These are phyloP conservation scores for Cordyceps cicadae DNA, from an alignment of 2,329 filamentous ascomycete species.

Conservation along the genomic window DNA sequence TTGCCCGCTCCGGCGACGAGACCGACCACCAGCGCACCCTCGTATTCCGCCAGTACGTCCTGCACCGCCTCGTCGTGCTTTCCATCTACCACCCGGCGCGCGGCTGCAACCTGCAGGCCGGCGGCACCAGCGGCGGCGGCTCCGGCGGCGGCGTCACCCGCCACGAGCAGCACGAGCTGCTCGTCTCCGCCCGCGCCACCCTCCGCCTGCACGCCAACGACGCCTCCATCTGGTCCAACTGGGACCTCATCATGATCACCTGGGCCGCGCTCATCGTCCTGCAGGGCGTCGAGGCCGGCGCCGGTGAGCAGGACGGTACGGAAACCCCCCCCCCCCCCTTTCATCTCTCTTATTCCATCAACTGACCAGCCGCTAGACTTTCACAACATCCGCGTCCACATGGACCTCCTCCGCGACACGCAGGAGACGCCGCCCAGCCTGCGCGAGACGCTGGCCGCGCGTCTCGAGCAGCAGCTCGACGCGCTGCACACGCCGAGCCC, in stretches of 20 bases:
- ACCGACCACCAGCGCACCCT: constrained; percentile 27
- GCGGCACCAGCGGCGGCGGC: too few species aligned
- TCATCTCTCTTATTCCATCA: too few species aligned
- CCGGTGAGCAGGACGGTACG: constrained; percentile 30
- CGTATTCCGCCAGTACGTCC: constrained; percentile 32
- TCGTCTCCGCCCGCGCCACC: constrained; percentile 32
- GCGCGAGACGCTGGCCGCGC: constrained; percentile 17
- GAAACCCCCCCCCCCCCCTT: background rate
- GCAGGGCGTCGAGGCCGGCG: constrained; percentile 32
- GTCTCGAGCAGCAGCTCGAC: constrained; percentile 21
- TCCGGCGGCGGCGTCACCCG: constrained; percentile 29
- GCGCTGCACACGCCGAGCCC: constrained; percentile 18
- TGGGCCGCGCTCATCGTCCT: constrained; percentile 37
- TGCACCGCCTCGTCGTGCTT: constrained; percentile 33
- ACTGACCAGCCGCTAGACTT: constrained; percentile 14
- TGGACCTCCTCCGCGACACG: constrained; percentile 21
- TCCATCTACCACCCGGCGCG: constrained; percentile 35
- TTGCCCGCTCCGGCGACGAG: constrained; percentile 23
- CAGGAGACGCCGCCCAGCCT: constrained; percentile 21
- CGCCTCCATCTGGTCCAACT: constrained; percentile 35
- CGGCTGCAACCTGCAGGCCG: constrained; percentile 31
- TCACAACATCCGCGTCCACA: constrained; percentile 21
- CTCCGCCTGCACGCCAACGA: constrained; percentile 33
- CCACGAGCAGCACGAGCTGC: constrained; percentile 31
- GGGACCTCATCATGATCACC: constrained; percentile 35